Conservation (phyloP, 176 grass and related monocot species). For the Oryza australiensis region DNA sequence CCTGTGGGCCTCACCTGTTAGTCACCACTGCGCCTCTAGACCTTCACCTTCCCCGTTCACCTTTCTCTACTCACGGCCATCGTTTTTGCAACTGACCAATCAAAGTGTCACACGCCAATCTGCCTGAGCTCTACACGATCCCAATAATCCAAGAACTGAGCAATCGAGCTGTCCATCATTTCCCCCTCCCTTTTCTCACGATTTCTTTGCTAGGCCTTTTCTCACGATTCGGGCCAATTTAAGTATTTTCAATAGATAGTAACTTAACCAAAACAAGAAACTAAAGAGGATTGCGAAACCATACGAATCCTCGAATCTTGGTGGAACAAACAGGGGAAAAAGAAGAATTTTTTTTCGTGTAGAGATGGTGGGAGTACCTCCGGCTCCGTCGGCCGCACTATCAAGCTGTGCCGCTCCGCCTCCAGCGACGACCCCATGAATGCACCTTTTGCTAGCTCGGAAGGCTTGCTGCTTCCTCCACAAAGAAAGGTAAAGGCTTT, state of each 20-base stretch:
- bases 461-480: background rate
- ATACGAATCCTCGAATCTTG: conserved; percentile 25
- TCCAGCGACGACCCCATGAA: conserved; percentile 41
- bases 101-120: background rate
- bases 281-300: conserved; percentile 4
- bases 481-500: background rate
- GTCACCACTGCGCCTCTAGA: background rate
- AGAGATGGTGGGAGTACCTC: conserved; percentile 30
- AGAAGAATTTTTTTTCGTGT: background rate
- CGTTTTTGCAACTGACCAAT: conserved; percentile 10
- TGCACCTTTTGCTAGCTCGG: conserved; percentile 10
- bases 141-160: conserved; percentile 23
- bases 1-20: background rate
- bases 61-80: background rate
- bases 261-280: conserved; percentile 21
- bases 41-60: background rate
- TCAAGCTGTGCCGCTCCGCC: conserved; percentile 22
- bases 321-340: background rate
- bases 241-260: background rate
- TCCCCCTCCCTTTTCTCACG: background rate
- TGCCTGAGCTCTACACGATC: background rate
- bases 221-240: background rate
- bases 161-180: background rate
- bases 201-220: background rate
- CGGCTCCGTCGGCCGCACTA: conserved; percentile 18